Evolutionary conservation across 2,329 filamentous ascomycete species (phyloP).

Genomic region (Pseudonectria buxi): DNA sequence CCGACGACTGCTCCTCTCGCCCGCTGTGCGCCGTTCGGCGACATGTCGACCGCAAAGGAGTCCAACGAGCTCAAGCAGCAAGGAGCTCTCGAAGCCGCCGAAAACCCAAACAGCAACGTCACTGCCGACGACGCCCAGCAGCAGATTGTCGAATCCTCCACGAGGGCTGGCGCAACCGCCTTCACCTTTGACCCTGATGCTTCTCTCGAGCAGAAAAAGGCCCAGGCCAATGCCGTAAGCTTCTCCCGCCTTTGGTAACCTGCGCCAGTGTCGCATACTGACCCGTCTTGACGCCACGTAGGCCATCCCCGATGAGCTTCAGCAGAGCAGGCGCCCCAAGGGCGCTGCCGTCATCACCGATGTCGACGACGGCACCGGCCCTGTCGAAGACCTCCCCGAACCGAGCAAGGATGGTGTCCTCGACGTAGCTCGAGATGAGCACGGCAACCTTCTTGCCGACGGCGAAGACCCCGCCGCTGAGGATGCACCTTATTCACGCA

Average conservation of each 20-base stretch:
- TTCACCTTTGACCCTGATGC: slow-evolving; percentile 86
- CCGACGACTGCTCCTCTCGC: slow-evolving; percentile 6
- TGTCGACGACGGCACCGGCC: slow-evolving; percentile 61
- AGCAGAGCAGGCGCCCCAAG: slow-evolving; percentile 37
- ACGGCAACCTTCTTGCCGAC: slow-evolving; percentile 42
- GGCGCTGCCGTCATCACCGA: slow-evolving; percentile 72
- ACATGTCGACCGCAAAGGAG: slow-evolving; percentile 30
- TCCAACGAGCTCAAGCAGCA: slow-evolving; percentile 69
- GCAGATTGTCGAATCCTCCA: slow-evolving; percentile 69
- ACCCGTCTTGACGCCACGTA: slow-evolving; percentile 12
- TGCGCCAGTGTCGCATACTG: not conserved
- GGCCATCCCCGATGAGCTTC: slow-evolving; percentile 34
- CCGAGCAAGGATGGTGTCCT: slow-evolving; percentile 65
- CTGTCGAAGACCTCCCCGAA: slow-evolving; percentile 70
- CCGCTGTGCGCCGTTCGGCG: slow-evolving; percentile 13
- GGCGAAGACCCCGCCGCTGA: slow-evolving; percentile 48
- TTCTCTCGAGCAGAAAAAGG: slow-evolving; percentile 73
- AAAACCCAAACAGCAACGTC: slow-evolving; percentile 60
- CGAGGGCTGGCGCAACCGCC: slow-evolving; percentile 69
- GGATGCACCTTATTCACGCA: slow-evolving; percentile 40
- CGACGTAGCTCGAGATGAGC: slow-evolving; percentile 42
- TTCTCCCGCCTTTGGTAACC: not conserved
- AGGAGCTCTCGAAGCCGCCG: slow-evolving; percentile 70
- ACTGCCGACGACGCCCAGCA: slow-evolving; percentile 65
- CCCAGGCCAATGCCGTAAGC: slow-evolving; percentile 68